phyloP scores from a whole-genome alignment of 1,284 basidiomycete species.

The Trichosporon inkin region DNA sequence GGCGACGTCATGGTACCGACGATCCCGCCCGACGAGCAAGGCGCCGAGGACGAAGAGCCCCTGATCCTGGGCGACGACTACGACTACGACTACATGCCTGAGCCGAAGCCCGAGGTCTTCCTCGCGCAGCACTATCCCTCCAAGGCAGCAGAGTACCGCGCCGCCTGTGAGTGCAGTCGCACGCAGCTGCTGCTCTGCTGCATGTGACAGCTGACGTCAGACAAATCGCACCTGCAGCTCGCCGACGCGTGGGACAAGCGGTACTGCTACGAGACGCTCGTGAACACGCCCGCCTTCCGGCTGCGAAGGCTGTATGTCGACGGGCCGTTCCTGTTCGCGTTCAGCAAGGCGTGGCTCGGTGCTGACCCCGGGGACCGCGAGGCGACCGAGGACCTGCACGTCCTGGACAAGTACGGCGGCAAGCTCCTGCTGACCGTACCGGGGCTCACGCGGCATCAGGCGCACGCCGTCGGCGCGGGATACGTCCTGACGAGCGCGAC shows the following conservation, averaged over 20 bases:
- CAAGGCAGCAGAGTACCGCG: neutral
- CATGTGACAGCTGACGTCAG: neutral
- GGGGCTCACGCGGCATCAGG: neutral
- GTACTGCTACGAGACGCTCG: neutral
- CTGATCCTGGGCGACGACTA: neutral
- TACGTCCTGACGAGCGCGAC: neutral
- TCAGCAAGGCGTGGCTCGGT: neutral
- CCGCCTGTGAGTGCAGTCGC: conserved; percentile 13
- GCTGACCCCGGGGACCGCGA: neutral
- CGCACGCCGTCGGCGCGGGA: neutral
- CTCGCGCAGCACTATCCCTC: neutral
- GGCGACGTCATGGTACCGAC: neutral
- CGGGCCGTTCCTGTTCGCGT: neutral
- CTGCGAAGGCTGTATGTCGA: neutral
- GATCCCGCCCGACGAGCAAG: neutral
- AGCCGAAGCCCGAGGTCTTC: neutral
- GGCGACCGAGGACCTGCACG: neutral
- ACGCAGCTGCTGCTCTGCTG: neutral
- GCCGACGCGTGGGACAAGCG: conserved; percentile 13
- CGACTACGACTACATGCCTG: neutral
- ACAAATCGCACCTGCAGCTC: neutral
- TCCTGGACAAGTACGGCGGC: conserved; percentile 1
- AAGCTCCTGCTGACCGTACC: neutral
- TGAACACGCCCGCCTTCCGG: neutral
- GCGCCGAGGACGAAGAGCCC: neutral